Conservation (phyloP, 768 basidiomycete genomes). For the Phlegmacium glaucopus region DNA sequence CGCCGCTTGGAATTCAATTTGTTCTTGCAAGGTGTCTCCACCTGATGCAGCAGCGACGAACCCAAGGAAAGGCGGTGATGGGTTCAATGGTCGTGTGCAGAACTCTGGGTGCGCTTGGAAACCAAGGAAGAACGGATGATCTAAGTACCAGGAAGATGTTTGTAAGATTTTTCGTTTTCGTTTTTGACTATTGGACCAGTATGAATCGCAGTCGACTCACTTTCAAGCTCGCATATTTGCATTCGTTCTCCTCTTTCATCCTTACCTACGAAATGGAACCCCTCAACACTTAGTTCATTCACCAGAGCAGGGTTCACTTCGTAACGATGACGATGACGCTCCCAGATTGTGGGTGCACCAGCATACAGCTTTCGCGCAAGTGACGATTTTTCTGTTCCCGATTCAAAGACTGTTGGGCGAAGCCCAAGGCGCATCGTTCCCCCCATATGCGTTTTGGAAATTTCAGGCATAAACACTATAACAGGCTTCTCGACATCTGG, state of each 20-base stretch:
- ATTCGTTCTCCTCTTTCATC: constrained; percentile 97
- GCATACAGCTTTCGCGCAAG: constrained; percentile 80
- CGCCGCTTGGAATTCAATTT: constrained; percentile 61
- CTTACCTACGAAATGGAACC: constrained; percentile 69
- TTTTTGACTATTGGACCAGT: background rate
- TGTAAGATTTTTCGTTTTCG: background rate
- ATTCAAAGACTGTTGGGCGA: constrained; percentile 89
- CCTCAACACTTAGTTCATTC: constrained; percentile 61
- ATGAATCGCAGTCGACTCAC: constrained; percentile 41
- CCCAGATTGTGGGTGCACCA: constrained; percentile 81
- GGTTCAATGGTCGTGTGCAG: constrained; percentile 96
- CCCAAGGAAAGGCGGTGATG: constrained; percentile 95
- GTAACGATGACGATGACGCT: constrained; percentile 92
- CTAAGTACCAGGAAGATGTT: constrained; percentile 34
- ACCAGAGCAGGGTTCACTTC: constrained; percentile 94
- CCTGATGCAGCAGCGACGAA: constrained; percentile 80
- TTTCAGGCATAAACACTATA: constrained; percentile 98
- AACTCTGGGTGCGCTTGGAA: constrained; percentile 98
- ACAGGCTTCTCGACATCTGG: constrained; percentile 61
- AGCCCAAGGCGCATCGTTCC: constrained; percentile 99
- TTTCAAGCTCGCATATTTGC: constrained; percentile 88
- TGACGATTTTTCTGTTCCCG: constrained; percentile 63
- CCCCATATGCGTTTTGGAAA: constrained; percentile 96
- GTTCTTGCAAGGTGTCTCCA: constrained; percentile 56
- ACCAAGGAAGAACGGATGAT: constrained; percentile 92